Evolutionary conservation across 1,284 basidiomycete species (phyloP), one percentile per base, ranked within the genome.

Genomic region (Psilocybe mexicana): DNA sequence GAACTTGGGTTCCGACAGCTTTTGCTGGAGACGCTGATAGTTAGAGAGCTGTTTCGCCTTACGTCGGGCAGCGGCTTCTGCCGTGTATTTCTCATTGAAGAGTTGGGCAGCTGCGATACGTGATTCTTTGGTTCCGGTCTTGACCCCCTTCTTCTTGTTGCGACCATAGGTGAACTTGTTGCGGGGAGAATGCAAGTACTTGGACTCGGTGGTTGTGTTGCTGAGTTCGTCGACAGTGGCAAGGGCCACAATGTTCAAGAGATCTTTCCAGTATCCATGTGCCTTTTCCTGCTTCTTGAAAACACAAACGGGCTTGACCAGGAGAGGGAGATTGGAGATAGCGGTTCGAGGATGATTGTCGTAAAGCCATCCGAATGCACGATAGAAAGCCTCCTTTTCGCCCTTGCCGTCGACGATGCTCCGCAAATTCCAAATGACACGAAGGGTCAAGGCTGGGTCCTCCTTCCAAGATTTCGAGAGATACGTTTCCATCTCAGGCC

Each of bases 221-320:
- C 60, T 61, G 5, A 88, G 76, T 58, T 86, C 71, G 58, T 78
- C 78, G 8, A 76, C 66, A 0, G 79, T 75, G 2, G 82, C 83
- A 40, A 88, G 74, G 3, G 79, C 76, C 10, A 88, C 71, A 52
- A 88, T 81, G 54, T 87, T 86, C 46, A 87, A 76, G 24, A 88
- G 73, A 61, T 88, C 86, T 67, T 88, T 88, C 83, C 84, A 88
- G 64, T 84, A 88, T 0, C 86, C 87, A 57, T 88, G 85, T 2
- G 81, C 42, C 4, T 43, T 62, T 6, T 68, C 64, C 7, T 58
- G 56, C 10, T 68, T 60, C 26, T 74, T 68, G 36, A 68, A 67
- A 4, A 64, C 61, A 64, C 82, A 84, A 14, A 80, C 72, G 0
- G 79, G 82, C 8, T 77, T 70, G 46, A 85, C 79, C 18, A 86